phyloP scores from a whole-genome alignment of 768 basidiomycete genomes.

The Xerocomus brunneocitrinus region DNA sequence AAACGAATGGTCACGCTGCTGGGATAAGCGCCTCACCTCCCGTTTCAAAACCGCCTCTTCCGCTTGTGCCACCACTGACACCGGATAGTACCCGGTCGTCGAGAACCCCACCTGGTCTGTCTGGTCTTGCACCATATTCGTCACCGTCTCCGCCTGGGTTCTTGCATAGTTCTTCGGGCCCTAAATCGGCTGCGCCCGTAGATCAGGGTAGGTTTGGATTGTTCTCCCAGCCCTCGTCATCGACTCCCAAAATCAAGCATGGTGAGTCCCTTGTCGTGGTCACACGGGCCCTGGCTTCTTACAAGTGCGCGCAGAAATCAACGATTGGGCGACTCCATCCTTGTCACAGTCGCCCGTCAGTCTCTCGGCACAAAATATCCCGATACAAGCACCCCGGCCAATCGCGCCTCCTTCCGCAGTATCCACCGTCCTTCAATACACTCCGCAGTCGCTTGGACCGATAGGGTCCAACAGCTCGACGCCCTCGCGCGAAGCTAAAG shows the following conservation, averaged over 20 bases:
- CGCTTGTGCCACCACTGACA: slow-evolving; percentile 19
- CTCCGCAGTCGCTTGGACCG: slow-evolving; percentile 15
- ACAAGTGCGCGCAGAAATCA: slow-evolving; percentile 14
- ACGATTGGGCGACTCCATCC: slow-evolving; percentile 23
- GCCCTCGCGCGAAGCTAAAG: slow-evolving; percentile 26
- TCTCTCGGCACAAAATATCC: slow-evolving; percentile 17
- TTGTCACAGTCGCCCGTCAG: slow-evolving; percentile 14
- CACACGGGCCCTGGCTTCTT: background rate
- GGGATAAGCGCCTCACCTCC: slow-evolving; percentile 16
- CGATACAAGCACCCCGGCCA: slow-evolving; percentile 30
- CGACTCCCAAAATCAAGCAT: slow-evolving; percentile 28
- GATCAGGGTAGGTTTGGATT: slow-evolving; percentile 19
- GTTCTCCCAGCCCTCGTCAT: slow-evolving; percentile 14
- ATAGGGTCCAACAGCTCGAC: slow-evolving; percentile 22
- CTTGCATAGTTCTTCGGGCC: slow-evolving; percentile 28
- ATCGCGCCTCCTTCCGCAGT: slow-evolving; percentile 25
- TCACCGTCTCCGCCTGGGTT: slow-evolving; percentile 35
- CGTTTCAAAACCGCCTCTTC: slow-evolving; percentile 8
- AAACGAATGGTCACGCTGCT: slow-evolving; percentile 23
- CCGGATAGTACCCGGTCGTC: slow-evolving; percentile 33
- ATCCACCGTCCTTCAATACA: slow-evolving; percentile 32
- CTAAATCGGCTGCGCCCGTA: slow-evolving; percentile 13
- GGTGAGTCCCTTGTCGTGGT: slow-evolving; percentile 17
- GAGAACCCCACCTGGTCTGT: slow-evolving; percentile 30
- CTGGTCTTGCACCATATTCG: slow-evolving; percentile 28